Conservation (phyloP, 1,139 yeast species). For the Suhomyces chickasaworum region DNA sequence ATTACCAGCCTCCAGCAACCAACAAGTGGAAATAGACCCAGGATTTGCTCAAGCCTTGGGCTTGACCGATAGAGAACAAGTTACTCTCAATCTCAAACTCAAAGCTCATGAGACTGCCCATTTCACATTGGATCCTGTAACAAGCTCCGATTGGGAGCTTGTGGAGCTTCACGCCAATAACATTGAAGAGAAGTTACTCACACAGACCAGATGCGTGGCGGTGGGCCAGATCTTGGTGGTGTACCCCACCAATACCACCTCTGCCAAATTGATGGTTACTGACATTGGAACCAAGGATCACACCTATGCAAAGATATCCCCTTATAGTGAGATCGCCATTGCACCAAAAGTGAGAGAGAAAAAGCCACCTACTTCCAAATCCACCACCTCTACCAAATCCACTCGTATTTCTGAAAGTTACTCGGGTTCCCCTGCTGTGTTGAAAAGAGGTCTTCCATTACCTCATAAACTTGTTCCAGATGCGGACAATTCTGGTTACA, state of each 20-base stretch:
- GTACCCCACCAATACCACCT: constrained; percentile 66
- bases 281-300: constrained; percentile 56
- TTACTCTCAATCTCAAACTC: constrained; percentile 46
- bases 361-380: constrained; percentile 21
- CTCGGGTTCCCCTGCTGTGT: constrained; percentile 37
- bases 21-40: constrained; percentile 43
- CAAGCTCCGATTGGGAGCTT: constrained; percentile 86
- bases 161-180: constrained; percentile 80
- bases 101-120: constrained; percentile 55
- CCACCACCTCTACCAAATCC: constrained; percentile 25
- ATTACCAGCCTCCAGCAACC: constrained; percentile 41
- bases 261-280: constrained; percentile 64
- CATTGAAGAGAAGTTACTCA: constrained; percentile 72
- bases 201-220: constrained; percentile 79
- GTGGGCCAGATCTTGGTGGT: constrained; percentile 64
- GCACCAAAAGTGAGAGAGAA: constrained; percentile 69
- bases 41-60: constrained; percentile 49
- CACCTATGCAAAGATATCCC: constrained; percentile 60
- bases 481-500: constrained; percentile 24
- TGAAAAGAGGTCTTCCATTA: constrained; percentile 57
- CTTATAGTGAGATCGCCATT: constrained; percentile 77
- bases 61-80: constrained; percentile 45
- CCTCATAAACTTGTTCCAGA: constrained; percentile 47
- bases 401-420: constrained; percentile 28
- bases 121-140: constrained; percentile 75